Percentiles rank a stretch among this genome's conserved stretches.
phyloP scores from a whole-genome alignment of 345 rosid genomes.

The Raphanus raphanistrum region DNA sequence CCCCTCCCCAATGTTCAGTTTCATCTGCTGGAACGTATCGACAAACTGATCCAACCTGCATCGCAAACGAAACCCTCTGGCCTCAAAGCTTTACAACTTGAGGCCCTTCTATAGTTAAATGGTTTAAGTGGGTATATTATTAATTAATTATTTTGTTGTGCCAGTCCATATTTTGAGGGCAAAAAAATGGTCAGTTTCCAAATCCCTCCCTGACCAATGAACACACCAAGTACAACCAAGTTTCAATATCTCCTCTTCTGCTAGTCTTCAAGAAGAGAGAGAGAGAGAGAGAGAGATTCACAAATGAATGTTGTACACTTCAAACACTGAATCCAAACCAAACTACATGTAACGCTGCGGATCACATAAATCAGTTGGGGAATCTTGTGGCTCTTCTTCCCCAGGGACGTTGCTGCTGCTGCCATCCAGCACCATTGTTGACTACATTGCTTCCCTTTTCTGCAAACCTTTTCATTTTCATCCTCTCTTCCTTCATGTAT shows the following conservation, averaged over 20 bases:
- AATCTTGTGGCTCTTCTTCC: not conserved
- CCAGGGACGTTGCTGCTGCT: conserved; percentile 29
- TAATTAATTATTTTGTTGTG: too few species aligned
- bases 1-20: conserved; percentile 61
- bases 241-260: not conserved
- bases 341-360: not conserved
- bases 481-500: conserved; percentile 75
- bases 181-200: not conserved
- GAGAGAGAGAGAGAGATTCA: not conserved
- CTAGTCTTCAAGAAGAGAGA: not conserved
- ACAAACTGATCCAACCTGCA: conserved; percentile 84
- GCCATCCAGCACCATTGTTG: conserved; percentile 34
- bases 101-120: not conserved
- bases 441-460: conserved; percentile 37
- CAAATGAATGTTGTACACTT: not conserved
- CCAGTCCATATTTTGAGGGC: too few species aligned
- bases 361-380: not conserved
- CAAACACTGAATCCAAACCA: not conserved
- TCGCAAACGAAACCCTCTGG: conserved; percentile 75
- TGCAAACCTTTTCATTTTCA: conserved; percentile 46
- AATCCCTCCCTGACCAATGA: not conserved
- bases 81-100: not conserved
- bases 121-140: too few species aligned
- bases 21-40: conserved; percentile 75
- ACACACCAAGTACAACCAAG: not conserved